Percentiles rank a stretch among this genome's conserved stretches.
These are phyloP conservation scores for Blumeria graminis DNA, from an alignment of 2,329 filamentous ascomycete species.

Conservation along the genomic window DNA sequence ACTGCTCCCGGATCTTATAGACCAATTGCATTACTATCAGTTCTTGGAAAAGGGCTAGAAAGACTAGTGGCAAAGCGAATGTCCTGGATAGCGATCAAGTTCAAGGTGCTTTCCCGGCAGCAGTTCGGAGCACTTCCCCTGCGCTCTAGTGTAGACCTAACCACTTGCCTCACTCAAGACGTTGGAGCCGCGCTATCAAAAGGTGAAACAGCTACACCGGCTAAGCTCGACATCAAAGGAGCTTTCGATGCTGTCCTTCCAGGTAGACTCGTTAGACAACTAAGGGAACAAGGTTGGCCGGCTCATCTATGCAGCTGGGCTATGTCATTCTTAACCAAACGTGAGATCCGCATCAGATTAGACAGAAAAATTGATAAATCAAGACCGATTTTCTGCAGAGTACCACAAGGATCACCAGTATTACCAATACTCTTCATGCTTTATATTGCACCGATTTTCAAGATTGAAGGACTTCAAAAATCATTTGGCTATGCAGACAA, in stretches of 20 bases:
- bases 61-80: background rate
- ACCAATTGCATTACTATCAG: background rate
- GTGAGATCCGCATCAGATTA: background rate
- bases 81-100: background rate
- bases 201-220: background rate
- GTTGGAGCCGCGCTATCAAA: background rate
- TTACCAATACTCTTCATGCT: background rate
- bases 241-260: background rate
- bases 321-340: background rate
- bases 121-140: background rate
- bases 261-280: background rate
- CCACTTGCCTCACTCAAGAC: background rate
- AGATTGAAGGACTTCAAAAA: background rate
- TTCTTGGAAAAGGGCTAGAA: background rate
- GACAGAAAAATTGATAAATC: background rate
- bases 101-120: background rate
- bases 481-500: background rate
- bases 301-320: background rate
- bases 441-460: background rate
- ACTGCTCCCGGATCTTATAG: background rate
- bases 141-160: background rate
- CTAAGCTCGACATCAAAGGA: background rate
- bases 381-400: background rate
- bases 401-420: background rate
- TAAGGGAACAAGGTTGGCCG: background rate